Evolutionary conservation across 768 basidiomycete genomes (phyloP).

Genomic region (Galerina sulciceps): DNA sequence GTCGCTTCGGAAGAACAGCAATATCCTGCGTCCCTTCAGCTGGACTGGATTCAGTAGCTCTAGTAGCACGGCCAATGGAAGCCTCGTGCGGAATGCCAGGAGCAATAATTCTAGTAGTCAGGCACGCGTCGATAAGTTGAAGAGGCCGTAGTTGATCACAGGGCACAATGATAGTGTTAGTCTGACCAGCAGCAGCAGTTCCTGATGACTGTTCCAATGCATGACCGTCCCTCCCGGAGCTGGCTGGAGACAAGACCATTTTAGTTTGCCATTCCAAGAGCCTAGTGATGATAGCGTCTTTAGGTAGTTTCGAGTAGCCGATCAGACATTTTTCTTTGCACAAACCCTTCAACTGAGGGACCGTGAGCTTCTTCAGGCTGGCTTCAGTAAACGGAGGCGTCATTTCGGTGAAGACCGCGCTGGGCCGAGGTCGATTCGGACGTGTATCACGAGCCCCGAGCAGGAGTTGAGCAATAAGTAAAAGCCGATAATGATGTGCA

Average conservation of each 20-base stretch:
- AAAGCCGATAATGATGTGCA: not conserved
- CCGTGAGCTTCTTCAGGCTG: conserved; percentile 53
- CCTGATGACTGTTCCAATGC: not conserved
- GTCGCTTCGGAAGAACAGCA: not conserved
- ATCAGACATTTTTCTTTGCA: conserved; percentile 66
- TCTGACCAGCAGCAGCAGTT: too few species aligned
- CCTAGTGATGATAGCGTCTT: conserved; percentile 59
- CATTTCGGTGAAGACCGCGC: not conserved
- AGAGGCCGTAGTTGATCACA: too few species aligned
- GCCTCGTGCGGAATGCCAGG: too few species aligned
- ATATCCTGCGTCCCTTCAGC: too few species aligned
- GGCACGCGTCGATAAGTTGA: too few species aligned
- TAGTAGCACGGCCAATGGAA: too few species aligned
- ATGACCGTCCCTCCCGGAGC: not conserved
- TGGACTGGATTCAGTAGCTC: too few species aligned
- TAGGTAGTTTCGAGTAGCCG: conserved; percentile 72
- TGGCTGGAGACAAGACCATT: not conserved
- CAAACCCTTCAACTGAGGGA: conserved; percentile 65
- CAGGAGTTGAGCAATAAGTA: too few species aligned
- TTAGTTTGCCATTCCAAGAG: conserved; percentile 22
- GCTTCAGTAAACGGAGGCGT: conserved; percentile 17
- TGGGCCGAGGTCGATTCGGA: not conserved
- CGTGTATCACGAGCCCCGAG: not conserved
- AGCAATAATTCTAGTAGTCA: too few species aligned
- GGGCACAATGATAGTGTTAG: too few species aligned